A percentile compares a stretch with the other conserved stretches of the same genome.
Conservation (phyloP, 257 asterid genomes). For the Echium plantagineum region DNA sequence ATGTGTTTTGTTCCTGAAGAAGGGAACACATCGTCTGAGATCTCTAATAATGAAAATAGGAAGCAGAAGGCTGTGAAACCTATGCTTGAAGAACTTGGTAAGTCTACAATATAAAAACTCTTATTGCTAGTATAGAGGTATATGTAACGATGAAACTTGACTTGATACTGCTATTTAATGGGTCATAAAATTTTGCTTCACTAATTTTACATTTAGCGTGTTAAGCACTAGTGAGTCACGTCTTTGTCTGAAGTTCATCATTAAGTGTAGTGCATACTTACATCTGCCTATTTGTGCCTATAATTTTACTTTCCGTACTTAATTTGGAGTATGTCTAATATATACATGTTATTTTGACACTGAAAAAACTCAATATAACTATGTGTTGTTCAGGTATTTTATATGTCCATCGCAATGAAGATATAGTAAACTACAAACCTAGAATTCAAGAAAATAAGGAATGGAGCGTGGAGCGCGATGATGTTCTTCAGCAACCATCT, state of each 20-base stretch:
- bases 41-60: constrained; percentile 14
- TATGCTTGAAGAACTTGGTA: constrained; percentile 56
- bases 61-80: constrained; percentile 21
- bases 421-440: constrained; percentile 55
- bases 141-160: not conserved
- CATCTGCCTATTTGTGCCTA: too few species aligned
- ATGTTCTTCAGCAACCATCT: constrained; percentile 3
- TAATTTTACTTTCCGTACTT: too few species aligned
- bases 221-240: too few species aligned
- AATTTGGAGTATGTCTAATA: too few species aligned
- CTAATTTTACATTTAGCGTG: too few species aligned
- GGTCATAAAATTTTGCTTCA: too few species aligned
- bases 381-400: constrained; percentile 47
- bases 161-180: too few species aligned
- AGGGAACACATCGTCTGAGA: constrained; percentile 20
- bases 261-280: too few species aligned
- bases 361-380: not conserved
- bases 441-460: constrained; percentile 15
- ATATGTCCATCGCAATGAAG: constrained; percentile 84
- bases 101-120: constrained; percentile 15
- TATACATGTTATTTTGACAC: too few species aligned
- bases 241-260: too few species aligned
- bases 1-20: constrained; percentile 22
- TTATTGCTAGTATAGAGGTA: not conserved
- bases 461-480: not conserved